Evolutionary conservation across 1,284 basidiomycete species (phyloP), one percentile per base, ranked within the genome.

Genomic region (Moniliophthora roreri): DNA sequence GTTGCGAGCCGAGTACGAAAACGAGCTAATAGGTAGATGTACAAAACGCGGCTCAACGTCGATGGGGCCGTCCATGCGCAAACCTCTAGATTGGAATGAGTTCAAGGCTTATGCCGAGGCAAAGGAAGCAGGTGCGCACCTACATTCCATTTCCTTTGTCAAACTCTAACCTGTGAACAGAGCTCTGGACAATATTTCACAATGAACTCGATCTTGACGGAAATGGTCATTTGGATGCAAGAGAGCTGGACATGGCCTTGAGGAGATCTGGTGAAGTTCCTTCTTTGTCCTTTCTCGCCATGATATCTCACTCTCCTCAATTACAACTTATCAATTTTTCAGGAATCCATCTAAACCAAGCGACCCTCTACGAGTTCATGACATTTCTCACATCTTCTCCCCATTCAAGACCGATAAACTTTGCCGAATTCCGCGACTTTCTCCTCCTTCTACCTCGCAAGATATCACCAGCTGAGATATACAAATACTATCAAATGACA

Each of bases 131-230:
- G 89, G 89, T 87, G 63, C 63, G 84, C 79, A 21, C n/a, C n/a
- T n/a, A 23, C 47, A 20, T 52, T 38, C 10, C 11, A 21, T 5
- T 26, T 13, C 24, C 13, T 32, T 4, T 47, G 40, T 47, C 48
- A 38, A 18, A 36, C 21, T 23, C 37, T 40, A 46, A 56, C 64
- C 52, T 66, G 61, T 60, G 69, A 55, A 58, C 63, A 87, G 91
- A 95, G 69, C 76, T 95, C 42, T 95, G 94, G 93, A 77, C 82
- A 51, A 86, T 93, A 55, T 95, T 96, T 69, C 91, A 94, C 63
- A 82, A 90, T 59, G 86, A 93, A 60, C 79, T 95, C 36, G 93
- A 95, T 71, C 74, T 91, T 54, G 93, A 95, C 63, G 81, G 86
- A 28, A 92, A 95, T 69, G 93, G 92, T 2, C 81, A 82, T 55